Percentiles rank a stretch among this genome's conserved stretches.
These are phyloP conservation scores for Elsinoe arachidis DNA, from an alignment of 2,329 filamentous ascomycete species.

Conservation along the genomic window DNA sequence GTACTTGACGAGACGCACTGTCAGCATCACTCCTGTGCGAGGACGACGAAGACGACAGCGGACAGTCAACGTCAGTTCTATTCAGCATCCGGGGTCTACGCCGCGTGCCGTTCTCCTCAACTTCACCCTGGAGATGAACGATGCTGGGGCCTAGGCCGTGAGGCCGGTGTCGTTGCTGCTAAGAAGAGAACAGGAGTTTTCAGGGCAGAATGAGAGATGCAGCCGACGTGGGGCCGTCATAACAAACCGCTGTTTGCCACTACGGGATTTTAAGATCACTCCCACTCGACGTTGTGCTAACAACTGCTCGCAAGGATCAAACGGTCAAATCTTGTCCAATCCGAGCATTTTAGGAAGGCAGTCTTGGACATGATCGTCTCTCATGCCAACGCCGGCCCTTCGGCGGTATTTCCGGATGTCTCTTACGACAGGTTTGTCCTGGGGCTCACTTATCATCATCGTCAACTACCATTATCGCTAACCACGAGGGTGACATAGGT, in stretches of 20 bases:
- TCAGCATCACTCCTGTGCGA: too few species aligned
- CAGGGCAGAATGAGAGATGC: not conserved
- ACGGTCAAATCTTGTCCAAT: not conserved
- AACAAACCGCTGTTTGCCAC: not conserved
- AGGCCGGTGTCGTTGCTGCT: too few species aligned
- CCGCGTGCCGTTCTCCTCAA: too few species aligned
- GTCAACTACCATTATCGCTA: too few species aligned
- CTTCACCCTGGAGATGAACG: too few species aligned
- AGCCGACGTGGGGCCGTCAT: not conserved
- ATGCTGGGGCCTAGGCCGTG: too few species aligned
- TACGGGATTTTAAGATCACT: too few species aligned
- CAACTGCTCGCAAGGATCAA: not conserved
- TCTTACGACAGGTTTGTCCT: not conserved
- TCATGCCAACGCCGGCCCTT: not conserved
- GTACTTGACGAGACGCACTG: too few species aligned
- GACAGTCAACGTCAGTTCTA: too few species aligned
- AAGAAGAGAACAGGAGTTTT: not conserved
- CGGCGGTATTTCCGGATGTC: not conserved
- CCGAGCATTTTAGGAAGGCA: not conserved
- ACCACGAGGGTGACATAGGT: not conserved
- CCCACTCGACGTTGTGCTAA: not conserved
- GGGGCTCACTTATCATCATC: not conserved
- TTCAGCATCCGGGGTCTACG: too few species aligned
- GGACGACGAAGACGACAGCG: too few species aligned
- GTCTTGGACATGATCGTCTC: not conserved